Conservation (phyloP, 768 basidiomycete species). For the Pisolithus orientalis region DNA sequence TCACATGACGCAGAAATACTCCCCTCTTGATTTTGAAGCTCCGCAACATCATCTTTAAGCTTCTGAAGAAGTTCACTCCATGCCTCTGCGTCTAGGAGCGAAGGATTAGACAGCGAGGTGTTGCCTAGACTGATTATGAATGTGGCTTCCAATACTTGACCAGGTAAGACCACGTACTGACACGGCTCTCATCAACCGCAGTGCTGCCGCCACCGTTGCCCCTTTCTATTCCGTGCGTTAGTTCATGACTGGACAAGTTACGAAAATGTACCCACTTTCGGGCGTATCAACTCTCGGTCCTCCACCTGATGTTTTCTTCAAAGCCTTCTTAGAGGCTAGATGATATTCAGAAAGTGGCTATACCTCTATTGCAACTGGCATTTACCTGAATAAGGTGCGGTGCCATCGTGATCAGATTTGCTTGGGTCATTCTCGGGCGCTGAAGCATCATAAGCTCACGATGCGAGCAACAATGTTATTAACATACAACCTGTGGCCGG, state of each 20-base stretch:
- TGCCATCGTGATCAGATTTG: not conserved
- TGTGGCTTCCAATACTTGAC: slow-evolving; percentile 7
- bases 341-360: not conserved
- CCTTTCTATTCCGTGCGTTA: slow-evolving; percentile 9
- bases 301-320: not conserved
- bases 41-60: not conserved
- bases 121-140: slow-evolving; percentile 19
- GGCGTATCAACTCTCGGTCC: not conserved
- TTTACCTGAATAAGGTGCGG: not conserved
- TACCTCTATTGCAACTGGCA: not conserved
- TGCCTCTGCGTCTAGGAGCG: slow-evolving; percentile 11
- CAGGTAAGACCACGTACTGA: slow-evolving; percentile 10
- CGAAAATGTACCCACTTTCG: not conserved
- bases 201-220: not conserved
- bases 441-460: not conserved
- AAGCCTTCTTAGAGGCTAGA: not conserved
- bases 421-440: not conserved
- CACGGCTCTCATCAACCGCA: slow-evolving; percentile 1
- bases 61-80: slow-evolving; percentile 14
- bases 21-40: not conserved
- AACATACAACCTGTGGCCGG: not conserved
- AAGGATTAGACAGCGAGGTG: slow-evolving; percentile 12
- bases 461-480: not conserved
- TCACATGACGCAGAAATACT: not conserved
- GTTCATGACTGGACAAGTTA: not conserved